Conservation (phyloP, 176 grass and related monocot genomes). For the Triticum urartu region DNA sequence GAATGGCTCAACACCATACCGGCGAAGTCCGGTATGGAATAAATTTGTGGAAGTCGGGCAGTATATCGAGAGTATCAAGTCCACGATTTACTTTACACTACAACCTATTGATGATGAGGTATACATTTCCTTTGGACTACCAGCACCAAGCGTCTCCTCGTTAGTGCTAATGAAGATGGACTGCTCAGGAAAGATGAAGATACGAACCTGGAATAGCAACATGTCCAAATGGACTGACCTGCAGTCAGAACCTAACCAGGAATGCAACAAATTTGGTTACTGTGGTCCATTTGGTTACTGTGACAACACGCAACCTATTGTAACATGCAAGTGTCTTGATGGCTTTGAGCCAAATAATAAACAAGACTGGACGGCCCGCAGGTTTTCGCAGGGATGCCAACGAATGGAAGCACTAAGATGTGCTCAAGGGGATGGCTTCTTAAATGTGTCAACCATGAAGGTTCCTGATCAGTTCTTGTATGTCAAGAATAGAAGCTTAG, state of each 20-base stretch:
- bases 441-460: constrained; percentile 25
- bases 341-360: constrained; percentile 43
- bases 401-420: constrained; percentile 31
- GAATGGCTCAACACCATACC: not conserved
- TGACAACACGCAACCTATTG: constrained; percentile 4
- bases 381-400: constrained; percentile 29
- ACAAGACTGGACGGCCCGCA: not conserved
- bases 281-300: constrained; percentile 52
- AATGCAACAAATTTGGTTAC: constrained; percentile 27
- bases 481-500: constrained; percentile 28
- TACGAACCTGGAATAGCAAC: not conserved
- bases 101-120: not conserved
- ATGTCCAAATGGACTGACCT: constrained; percentile 7
- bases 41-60: not conserved
- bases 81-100: not conserved
- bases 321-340: constrained; percentile 34
- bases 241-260: constrained; percentile 12
- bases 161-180: not conserved
- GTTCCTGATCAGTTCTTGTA: constrained; percentile 10
- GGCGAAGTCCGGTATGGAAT: constrained; percentile 34
- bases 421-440: constrained; percentile 13
- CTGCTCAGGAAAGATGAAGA: not conserved
- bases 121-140: not conserved
- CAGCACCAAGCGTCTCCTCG: not conserved
- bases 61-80: not conserved